A percentile compares a stretch with the other conserved stretches of the same genome.
These are phyloP conservation scores for Monilinia polystroma DNA, from an alignment of 2,329 filamentous ascomycete genomes.

Conservation along the genomic window DNA sequence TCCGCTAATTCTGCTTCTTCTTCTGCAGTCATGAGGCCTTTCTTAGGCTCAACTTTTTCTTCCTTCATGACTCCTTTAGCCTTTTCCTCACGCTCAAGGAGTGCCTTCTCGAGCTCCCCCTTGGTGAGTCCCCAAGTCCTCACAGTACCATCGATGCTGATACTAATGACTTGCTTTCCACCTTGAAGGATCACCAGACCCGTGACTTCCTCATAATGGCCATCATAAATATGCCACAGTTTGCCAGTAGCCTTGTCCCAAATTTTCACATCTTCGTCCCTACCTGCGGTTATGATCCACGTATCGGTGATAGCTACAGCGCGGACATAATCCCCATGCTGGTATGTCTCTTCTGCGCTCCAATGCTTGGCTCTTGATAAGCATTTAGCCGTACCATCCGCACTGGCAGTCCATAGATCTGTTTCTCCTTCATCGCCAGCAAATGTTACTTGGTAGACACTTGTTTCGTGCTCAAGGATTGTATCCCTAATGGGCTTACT, in stretches of 20 bases:
- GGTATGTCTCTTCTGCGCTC: constrained; percentile 67
- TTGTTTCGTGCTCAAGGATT: constrained; percentile 84
- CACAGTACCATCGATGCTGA: constrained; percentile 86
- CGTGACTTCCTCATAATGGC: constrained; percentile 93
- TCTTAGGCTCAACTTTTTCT: constrained; percentile 46
- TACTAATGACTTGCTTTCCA: constrained; percentile 65
- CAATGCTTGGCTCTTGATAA: constrained; percentile 68
- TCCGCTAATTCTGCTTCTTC: constrained; percentile 92
- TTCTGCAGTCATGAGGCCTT: constrained; percentile 71
- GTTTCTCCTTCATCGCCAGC: constrained; percentile 59
- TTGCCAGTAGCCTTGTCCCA: constrained; percentile 78
- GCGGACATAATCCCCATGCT: constrained; percentile 87
- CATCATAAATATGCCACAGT: constrained; percentile 70
- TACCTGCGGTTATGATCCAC: constrained; percentile 82
- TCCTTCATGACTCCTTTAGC: constrained; percentile 46
- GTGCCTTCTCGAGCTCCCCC: constrained; percentile 56
- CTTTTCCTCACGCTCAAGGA: constrained; percentile 50
- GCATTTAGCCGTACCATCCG: constrained; percentile 84
- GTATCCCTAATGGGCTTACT: constrained; percentile 46
- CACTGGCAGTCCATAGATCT: constrained; percentile 88
- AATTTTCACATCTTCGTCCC: constrained; percentile 87
- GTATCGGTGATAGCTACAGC: constrained; percentile 73
- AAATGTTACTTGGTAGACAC: constrained; percentile 78
- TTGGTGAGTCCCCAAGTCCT: constrained; percentile 76
- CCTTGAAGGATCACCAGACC: constrained; percentile 64